Percentiles rank a stretch among this genome's conserved stretches.
phyloP scores from a whole-genome alignment of 2,329 filamentous ascomycete genomes.

The Talaromyces marneffei region DNA sequence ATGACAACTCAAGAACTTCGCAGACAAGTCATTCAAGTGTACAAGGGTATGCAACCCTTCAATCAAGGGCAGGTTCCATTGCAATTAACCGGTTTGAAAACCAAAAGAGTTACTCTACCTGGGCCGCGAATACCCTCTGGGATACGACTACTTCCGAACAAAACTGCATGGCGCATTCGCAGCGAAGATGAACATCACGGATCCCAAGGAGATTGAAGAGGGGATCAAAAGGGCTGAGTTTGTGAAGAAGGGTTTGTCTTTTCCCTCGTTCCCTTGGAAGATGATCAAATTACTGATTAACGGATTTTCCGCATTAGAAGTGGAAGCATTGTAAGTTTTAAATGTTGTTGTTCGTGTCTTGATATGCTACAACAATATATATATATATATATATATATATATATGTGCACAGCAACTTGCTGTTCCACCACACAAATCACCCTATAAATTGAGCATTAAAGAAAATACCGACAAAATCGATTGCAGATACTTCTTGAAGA shows the following conservation, averaged over 20 bases:
- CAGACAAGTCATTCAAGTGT: slow-evolving; percentile 73
- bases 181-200: slow-evolving; percentile 61
- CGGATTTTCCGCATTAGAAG: slow-evolving; percentile 52
- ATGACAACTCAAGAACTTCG: slow-evolving; percentile 57
- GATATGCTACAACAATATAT: background rate
- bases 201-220: slow-evolving; percentile 68
- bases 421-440: background rate
- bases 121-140: slow-evolving; percentile 79
- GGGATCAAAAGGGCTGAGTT: slow-evolving; percentile 75
- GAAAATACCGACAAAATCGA: slow-evolving; percentile 21
- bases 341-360: background rate
- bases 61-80: background rate
- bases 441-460: background rate
- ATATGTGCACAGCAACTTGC: background rate
- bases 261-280: no score
- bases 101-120: slow-evolving; percentile 78
- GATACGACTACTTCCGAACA: slow-evolving; percentile 73
- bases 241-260: slow-evolving; percentile 72
- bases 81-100: no score
- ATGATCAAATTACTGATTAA: background rate
- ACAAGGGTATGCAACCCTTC: slow-evolving; percentile 63
- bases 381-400: no score
- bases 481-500: slow-evolving; percentile 79
- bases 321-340: slow-evolving; percentile 87
- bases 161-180: slow-evolving; percentile 82